Evolutionary conservation across 2,329 filamentous ascomycete species (phyloP).

Genomic region (Aspergillus calidoustus): DNA sequence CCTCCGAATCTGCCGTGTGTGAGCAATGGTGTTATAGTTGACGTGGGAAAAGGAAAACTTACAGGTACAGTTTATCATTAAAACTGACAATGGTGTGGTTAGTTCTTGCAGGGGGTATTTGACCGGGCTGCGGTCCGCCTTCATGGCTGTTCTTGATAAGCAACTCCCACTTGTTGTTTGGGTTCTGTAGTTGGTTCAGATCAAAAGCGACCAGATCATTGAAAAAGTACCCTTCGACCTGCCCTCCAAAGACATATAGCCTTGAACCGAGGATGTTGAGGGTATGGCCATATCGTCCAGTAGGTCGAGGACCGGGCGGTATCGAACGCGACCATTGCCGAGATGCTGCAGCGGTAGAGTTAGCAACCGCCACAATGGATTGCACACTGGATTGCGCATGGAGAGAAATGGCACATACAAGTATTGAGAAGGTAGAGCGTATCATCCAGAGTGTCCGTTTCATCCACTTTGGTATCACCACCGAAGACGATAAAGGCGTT

Average conservation of each 20-base stretch:
- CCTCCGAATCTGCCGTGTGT: conserved; percentile 76
- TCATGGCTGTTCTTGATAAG: conserved; percentile 75
- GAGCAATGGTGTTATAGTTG: background rate
- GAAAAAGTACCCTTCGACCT: conserved; percentile 97
- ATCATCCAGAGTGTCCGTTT: conserved; percentile 88
- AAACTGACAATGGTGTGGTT: conserved; percentile 93
- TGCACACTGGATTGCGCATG: background rate
- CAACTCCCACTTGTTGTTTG: conserved; percentile 92
- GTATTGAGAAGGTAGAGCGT: conserved; percentile 96
- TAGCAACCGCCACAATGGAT: conserved; percentile 19
- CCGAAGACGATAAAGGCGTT: conserved; percentile 99
- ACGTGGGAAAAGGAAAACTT: conserved; percentile 47
- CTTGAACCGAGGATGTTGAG: conserved; percentile 96
- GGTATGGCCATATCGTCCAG: conserved; percentile 93
- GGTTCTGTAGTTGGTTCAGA: conserved; percentile 88
- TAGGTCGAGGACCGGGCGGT: conserved; percentile 81
- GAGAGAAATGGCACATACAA: conserved; percentile 65
- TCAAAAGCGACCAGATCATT: conserved; percentile 96
- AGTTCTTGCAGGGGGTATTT: conserved; percentile 83
- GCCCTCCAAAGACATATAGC: conserved; percentile 95
- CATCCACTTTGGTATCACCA: conserved; percentile 96
- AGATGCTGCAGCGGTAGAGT: conserved; percentile 67
- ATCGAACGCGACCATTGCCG: conserved; percentile 97
- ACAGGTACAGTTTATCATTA: conserved; percentile 93
- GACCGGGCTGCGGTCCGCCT: conserved; percentile 61